Evolutionary conservation across 495 filamentous ascomycete species (phyloP).

Genomic region (Penicillium angulare): DNA sequence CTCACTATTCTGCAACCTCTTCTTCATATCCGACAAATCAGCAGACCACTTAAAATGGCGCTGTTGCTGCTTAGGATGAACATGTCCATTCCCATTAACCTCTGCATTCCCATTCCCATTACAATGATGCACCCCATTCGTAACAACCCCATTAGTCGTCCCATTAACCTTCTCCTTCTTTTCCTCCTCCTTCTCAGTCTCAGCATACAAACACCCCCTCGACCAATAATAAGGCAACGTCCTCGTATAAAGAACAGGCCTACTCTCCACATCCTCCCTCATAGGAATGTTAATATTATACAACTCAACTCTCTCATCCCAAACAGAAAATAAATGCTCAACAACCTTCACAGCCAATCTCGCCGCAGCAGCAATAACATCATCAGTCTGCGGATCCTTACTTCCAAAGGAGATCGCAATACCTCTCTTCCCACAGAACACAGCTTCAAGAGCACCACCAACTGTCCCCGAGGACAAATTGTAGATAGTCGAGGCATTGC

Average conservation of each 20-base stretch:
- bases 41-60: slow-evolving; percentile 44
- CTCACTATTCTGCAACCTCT: slow-evolving; percentile 42
- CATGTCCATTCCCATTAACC: slow-evolving; percentile 9
- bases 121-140: slow-evolving; percentile 61
- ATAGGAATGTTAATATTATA: slow-evolving; percentile 90
- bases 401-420: slow-evolving; percentile 85
- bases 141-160: slow-evolving; percentile 36
- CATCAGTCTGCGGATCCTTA: slow-evolving; percentile 66
- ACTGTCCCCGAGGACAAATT: slow-evolving; percentile 84
- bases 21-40: slow-evolving; percentile 48
- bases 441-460: slow-evolving; percentile 89
- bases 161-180: slow-evolving; percentile 9
- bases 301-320: slow-evolving; percentile 75
- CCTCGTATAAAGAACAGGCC: slow-evolving; percentile 69
- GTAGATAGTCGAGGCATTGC: slow-evolving; percentile 92
- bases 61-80: slow-evolving; percentile 23
- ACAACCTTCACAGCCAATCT: slow-evolving; percentile 68
- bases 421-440: slow-evolving; percentile 69
- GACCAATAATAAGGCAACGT: slow-evolving; percentile 88
- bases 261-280: slow-evolving; percentile 51
- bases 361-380: slow-evolving; percentile 69
- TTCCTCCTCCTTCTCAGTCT: slow-evolving; percentile 29
- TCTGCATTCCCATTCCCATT: slow-evolving; percentile 17
- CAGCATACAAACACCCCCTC: slow-evolving; percentile 76
- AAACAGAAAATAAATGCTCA: slow-evolving; percentile 67